phyloP scores from a whole-genome alignment of 495 filamentous ascomycete genomes.

The Cryomyces minteri region DNA sequence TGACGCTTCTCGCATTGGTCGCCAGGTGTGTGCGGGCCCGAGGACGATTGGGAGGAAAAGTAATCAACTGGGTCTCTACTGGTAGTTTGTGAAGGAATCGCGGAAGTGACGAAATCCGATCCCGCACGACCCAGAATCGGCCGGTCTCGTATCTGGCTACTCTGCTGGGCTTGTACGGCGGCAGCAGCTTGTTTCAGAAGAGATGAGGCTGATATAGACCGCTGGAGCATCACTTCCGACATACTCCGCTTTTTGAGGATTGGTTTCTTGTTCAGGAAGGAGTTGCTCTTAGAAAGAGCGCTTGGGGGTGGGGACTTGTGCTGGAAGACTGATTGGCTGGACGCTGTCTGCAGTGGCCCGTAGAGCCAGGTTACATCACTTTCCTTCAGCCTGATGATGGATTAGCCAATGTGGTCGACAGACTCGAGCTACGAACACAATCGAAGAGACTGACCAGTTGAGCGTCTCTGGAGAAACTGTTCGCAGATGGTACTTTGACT shows the following conservation, averaged over 20 bases:
- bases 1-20: conserved; percentile 48
- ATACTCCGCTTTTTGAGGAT: conserved; percentile 93
- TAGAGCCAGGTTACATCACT: conserved; percentile 97
- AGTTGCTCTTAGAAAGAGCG: conserved; percentile 58
- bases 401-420: conserved; percentile 6
- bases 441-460: conserved; percentile 53
- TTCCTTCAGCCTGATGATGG: conserved; percentile 64
- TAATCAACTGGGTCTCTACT: conserved; percentile 39
- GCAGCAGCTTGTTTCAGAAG: conserved; percentile 87
- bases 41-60: conserved; percentile 38
- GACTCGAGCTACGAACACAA: no score
- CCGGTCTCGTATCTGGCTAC: conserved; percentile 11
- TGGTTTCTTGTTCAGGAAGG: conserved; percentile 63
- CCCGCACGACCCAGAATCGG: conserved; percentile 33
- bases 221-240: conserved; percentile 87
- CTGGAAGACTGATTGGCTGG: no score
- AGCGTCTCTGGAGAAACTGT: conserved; percentile 78
- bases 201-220: conserved; percentile 76
- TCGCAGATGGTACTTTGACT: conserved; percentile 63
- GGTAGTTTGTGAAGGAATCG: conserved; percentile 30
- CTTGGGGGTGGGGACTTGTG: conserved; percentile 33
- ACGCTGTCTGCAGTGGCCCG: conserved; percentile 58
- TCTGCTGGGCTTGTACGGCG: conserved; percentile 74
- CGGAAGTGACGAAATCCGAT: conserved; percentile 45
- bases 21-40: conserved; percentile 44